A percentile compares a stretch with the other conserved stretches of the same genome.
Conservation (phyloP, 1,284 basidiomycete species). For the Neotropicomus parvogracilis region DNA sequence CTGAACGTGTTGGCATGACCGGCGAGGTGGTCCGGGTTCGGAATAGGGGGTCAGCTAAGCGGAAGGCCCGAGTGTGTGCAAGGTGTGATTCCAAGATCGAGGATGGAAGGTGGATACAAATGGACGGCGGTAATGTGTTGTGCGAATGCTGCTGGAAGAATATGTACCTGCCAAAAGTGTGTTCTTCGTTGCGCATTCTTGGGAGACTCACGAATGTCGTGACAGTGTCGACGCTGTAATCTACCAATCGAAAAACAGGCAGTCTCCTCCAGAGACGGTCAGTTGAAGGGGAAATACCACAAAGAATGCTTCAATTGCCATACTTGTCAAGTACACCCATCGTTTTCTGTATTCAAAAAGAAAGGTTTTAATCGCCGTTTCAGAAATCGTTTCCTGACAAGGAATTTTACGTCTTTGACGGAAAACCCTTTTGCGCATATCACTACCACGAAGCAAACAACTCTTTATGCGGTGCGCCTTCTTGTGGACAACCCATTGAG, state of each 20-base stretch:
- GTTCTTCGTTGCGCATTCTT: conserved; percentile 4
- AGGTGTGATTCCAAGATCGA: conserved; percentile 68
- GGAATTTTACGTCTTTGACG: conserved; percentile 84
- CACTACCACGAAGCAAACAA: conserved; percentile 89
- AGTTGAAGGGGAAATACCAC: conserved; percentile 91
- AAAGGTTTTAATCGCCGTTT: conserved; percentile 4
- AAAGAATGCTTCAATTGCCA: conserved; percentile 84
- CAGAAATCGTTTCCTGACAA: conserved; percentile 86
- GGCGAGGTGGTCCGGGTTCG: conserved; percentile 27
- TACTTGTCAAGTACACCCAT: conserved; percentile 65
- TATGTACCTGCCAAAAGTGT: conserved; percentile 86
- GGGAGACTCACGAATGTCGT: conserved; percentile 3
- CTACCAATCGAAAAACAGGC: conserved; percentile 84
- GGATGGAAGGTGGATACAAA: conserved; percentile 75
- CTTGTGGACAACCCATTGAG: conserved; percentile 86
- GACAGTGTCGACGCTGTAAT: conserved; percentile 79
- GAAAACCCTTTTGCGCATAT: conserved; percentile 82
- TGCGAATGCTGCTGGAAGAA: conserved; percentile 91
- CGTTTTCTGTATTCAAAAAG: conserved; percentile 2
- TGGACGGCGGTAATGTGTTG: conserved; percentile 72
- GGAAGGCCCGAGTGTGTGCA: conserved; percentile 49
- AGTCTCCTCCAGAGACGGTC: conserved; percentile 86
- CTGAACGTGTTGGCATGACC: conserved; percentile 28
- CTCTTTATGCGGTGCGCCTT: conserved; percentile 73
- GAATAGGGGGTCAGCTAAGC: conserved; percentile 20